Evolutionary conservation across 2,329 filamentous ascomycete species (phyloP).

Genomic region (Aspergillus tanneri): DNA sequence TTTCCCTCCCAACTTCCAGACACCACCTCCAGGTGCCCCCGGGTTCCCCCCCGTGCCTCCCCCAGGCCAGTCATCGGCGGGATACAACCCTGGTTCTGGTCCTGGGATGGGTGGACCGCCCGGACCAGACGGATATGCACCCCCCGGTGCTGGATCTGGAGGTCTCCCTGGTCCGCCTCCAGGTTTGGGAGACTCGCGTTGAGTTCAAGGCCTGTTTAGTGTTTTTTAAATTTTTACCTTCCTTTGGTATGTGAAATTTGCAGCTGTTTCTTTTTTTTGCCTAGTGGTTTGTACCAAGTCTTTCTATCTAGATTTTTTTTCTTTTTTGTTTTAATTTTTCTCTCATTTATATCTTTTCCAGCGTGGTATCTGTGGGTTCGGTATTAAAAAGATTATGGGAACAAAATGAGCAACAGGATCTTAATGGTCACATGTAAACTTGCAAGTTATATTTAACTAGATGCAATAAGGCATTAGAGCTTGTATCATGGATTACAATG

Average conservation of each 20-base stretch:
- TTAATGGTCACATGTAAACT: no score
- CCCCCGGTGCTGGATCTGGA: conserved; percentile 26
- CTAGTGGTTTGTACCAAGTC: background rate
- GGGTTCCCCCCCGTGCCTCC: conserved; percentile 35
- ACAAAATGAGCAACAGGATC: no score
- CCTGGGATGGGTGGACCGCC: conserved; percentile 30
- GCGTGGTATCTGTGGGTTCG: background rate
- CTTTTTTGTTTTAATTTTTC: conserved; percentile 4
- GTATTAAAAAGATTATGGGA: no score
- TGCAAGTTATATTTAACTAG: no score
- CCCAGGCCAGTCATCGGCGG: conserved; percentile 24
- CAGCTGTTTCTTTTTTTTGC: background rate
- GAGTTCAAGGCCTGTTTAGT: conserved; percentile 13
- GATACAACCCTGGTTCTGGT: conserved; percentile 28
- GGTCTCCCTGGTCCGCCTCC: conserved; percentile 26
- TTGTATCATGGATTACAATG: no score
- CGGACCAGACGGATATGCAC: conserved; percentile 29
- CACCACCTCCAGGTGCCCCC: conserved; percentile 32
- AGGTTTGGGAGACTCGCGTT: conserved; percentile 33
- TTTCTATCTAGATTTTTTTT: background rate
- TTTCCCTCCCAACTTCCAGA: conserved; percentile 48
- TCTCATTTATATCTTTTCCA: background rate
- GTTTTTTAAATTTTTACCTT: no score
- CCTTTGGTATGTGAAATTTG: background rate
- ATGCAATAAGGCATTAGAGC: no score